Base-by-base conservation (phyloP, 768 basidiomycete genomes). In the Leccinum uliginosum region DNA sequence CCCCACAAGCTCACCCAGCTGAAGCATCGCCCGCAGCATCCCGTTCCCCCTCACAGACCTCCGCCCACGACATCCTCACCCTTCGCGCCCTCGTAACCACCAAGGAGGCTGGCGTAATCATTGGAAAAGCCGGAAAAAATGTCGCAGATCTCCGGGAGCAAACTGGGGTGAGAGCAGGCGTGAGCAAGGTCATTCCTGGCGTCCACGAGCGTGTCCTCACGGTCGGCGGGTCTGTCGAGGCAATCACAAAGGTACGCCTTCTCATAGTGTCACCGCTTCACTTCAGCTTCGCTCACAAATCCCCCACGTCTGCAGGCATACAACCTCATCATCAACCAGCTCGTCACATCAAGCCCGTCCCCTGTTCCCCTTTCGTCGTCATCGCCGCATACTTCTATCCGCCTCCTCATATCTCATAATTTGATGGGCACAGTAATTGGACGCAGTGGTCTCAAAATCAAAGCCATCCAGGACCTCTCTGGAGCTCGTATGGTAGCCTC, bases 351-450 rank as follows among this genome's bases (percentile, higher is more conserved):
- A 40, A 85, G 83, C 66, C 85, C 91, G 48, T 79, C 91, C 45
- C 78, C 85, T 43, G 75, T 84, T 61, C 80, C 91, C 54, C 78
- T 90, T 21, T 83, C 86, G n/a, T 79, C 89, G 52, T 79, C 82
- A 56, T 64, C 76, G 62, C 61, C 72, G 50, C 86, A 89, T 74
- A 94, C 94, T 57, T 91, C 94, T 59, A 88, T 99, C 74, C 92
- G 94, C 59, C 93, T 99, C 63, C 82, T 99, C 67, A 94, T 99
- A 78, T 96, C 94, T 46, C 97, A 99, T 79, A 96, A 98, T 75
- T 82, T 99, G 63, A 99, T 99, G 97, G 97, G 97, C 53, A 94
- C 93, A 59, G 90, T 99, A 77, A 98, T 98, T 66, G 97, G 97
- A 65, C 89, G 95, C 62, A 89, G 78, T 53, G 97, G 97, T 65